phyloP scores from a whole-genome alignment of 2,329 filamentous ascomycete species.

The Penicillium sumatraense region DNA sequence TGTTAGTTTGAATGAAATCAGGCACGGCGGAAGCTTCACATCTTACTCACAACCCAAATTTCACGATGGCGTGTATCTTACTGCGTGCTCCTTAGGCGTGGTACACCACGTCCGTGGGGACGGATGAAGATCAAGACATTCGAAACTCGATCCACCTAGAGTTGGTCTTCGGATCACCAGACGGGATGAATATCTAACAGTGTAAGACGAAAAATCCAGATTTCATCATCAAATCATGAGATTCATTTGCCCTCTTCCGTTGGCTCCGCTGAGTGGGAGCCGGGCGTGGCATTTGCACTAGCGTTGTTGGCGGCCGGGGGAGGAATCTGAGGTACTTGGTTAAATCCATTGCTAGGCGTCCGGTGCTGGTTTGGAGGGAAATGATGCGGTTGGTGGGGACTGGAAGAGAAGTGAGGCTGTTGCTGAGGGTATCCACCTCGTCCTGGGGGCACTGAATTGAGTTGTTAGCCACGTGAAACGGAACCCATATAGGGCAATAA shows the following conservation, averaged over 20 bases:
- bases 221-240: constrained; percentile 9
- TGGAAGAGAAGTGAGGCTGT: constrained; percentile 67
- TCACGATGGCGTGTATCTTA: constrained; percentile 10
- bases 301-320: constrained; percentile 50
- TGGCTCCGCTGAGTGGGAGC: constrained; percentile 47
- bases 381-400: constrained; percentile 67
- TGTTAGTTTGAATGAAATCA: neutral
- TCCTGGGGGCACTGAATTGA: constrained; percentile 60
- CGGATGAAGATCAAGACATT: constrained; percentile 7
- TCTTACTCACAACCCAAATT: constrained; percentile 2
- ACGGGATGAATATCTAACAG: neutral
- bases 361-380: constrained; percentile 64
- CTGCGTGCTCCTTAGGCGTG: constrained; percentile 7
- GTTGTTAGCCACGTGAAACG: constrained; percentile 45
- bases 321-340: constrained; percentile 50
- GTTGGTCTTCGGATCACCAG: constrained; percentile 6
- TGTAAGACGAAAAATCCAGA: constrained; percentile 1
- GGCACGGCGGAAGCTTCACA: neutral
- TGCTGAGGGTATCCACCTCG: constrained; percentile 64
- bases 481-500: constrained; percentile 15
- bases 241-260: constrained; percentile 56
- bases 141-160: neutral
- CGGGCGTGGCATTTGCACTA: constrained; percentile 35
- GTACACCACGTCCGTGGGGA: constrained; percentile 1
- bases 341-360: constrained; percentile 59